A percentile compares a stretch with the other conserved stretches of the same genome.
These are phyloP conservation scores for Solanum arcanum DNA, from an alignment of 257 asterid species.

Conservation along the genomic window DNA sequence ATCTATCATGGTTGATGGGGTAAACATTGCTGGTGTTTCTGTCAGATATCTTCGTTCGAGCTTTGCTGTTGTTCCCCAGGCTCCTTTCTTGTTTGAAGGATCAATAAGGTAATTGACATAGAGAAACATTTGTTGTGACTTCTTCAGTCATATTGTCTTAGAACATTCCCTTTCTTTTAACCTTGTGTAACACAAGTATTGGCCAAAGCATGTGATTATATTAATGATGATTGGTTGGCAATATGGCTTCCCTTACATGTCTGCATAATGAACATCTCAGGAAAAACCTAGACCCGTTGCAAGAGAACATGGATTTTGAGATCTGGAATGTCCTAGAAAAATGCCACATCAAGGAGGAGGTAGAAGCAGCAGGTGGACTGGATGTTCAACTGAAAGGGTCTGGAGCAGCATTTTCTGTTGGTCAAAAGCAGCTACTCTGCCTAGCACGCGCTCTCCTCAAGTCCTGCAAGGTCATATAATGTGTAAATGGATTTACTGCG, in stretches of 20 bases:
- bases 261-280: slow-evolving; percentile 18
- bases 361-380: slow-evolving; percentile 75
- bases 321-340: slow-evolving; percentile 66
- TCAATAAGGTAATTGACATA: slow-evolving; percentile 49
- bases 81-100: slow-evolving; percentile 87
- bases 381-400: slow-evolving; percentile 60
- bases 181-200: neutral
- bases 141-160: neutral
- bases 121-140: neutral
- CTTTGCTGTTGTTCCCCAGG: slow-evolving; percentile 83
- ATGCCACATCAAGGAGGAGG: slow-evolving; percentile 80
- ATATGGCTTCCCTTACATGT: neutral
- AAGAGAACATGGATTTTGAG: slow-evolving; percentile 32
- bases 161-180: neutral
- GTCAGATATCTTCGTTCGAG: slow-evolving; percentile 70
- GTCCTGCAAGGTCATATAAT: slow-evolving; percentile 50
- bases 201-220: neutral
- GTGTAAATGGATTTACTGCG: neutral
- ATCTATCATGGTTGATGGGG: slow-evolving; percentile 44
- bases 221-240: neutral
- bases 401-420: slow-evolving; percentile 86
- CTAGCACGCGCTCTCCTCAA: slow-evolving; percentile 88
- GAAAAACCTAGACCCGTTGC: slow-evolving; percentile 65
- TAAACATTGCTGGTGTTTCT: slow-evolving; percentile 41
- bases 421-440: slow-evolving; percentile 93